Conservation (phyloP, 2,329 filamentous ascomycete genomes). For the Uncinocarpus reesii region DNA sequence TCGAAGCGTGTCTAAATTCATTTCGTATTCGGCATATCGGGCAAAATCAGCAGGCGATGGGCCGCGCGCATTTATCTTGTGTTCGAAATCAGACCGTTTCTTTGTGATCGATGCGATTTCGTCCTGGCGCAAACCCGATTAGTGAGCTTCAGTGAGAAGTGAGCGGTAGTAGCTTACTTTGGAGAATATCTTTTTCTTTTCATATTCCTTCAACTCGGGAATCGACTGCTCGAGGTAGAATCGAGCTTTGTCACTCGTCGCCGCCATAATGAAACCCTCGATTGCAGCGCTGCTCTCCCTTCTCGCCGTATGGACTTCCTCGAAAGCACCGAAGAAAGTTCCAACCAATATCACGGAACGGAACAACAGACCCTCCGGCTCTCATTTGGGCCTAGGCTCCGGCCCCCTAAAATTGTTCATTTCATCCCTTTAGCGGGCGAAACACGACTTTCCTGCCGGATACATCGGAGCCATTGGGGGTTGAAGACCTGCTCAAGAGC, state of each 20-base stretch:
- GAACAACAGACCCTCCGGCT: neutral
- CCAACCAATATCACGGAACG: neutral
- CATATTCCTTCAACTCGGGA: slow-evolving; percentile 82
- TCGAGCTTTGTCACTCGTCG: slow-evolving; percentile 82
- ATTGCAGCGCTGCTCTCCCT: too few relatives aligned
- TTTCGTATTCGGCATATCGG: slow-evolving; percentile 65
- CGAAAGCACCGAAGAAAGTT: too few relatives aligned
- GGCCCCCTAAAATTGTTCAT: neutral
- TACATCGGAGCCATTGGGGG: slow-evolving; percentile 1
- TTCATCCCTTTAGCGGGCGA: neutral
- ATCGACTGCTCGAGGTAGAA: slow-evolving; percentile 90
- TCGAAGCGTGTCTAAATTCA: slow-evolving; percentile 61
- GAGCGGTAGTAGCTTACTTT: slow-evolving; percentile 44
- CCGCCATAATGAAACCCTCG: slow-evolving; percentile 61
- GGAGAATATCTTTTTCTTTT: slow-evolving; percentile 82
- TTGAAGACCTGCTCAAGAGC: neutral
- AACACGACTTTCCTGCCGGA: slow-evolving; percentile 1
- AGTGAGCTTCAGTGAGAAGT: neutral
- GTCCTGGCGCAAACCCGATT: slow-evolving; percentile 44
- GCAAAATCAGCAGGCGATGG: slow-evolving; percentile 68
- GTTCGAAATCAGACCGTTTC: slow-evolving; percentile 88
- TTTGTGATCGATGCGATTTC: slow-evolving; percentile 82
- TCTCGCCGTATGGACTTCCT: too few relatives aligned
- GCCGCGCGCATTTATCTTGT: slow-evolving; percentile 74
- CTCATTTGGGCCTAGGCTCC: slow-evolving; percentile 2